These are phyloP conservation scores for Choanephora cucurbitarum DNA, from an alignment of 371 early-diverging fungal species.

Conservation along the genomic window DNA sequence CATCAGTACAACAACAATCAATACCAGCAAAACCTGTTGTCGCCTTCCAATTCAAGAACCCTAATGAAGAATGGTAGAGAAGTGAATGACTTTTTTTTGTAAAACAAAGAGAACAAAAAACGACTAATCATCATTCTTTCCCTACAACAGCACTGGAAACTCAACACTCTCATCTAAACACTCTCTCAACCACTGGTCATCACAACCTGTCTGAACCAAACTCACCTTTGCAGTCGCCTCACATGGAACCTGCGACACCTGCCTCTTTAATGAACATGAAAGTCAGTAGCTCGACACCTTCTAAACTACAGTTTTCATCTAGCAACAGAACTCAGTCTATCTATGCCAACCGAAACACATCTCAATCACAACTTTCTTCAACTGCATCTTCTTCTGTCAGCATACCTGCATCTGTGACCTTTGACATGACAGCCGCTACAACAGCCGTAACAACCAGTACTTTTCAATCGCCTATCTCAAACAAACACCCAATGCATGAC, in stretches of 20 bases:
- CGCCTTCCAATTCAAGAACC: neutral
- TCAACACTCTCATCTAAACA: too few relatives aligned
- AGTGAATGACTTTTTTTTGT: too few relatives aligned
- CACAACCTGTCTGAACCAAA: constrained; percentile 9
- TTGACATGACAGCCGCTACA: too few relatives aligned
- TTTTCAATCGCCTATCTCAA: neutral
- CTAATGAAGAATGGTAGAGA: neutral
- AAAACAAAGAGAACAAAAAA: too few relatives aligned
- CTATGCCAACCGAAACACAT: constrained; percentile 1
- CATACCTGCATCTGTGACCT: neutral
- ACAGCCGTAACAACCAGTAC: neutral
- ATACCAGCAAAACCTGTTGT: neutral
- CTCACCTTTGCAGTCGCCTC: constrained; percentile 14
- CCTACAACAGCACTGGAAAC: too few relatives aligned
- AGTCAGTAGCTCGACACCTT: constrained; percentile 3
- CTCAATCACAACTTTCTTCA: neutral
- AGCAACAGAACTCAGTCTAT: constrained; percentile 11
- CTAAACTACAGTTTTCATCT: constrained; percentile 16
- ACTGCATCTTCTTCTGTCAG: neutral
- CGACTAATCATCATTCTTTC: too few relatives aligned
- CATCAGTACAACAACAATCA: neutral
- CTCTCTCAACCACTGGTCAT: too few relatives aligned
- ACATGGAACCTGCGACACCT: constrained; percentile 63
- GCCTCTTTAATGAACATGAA: constrained; percentile 62
- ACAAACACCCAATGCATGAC: neutral